phyloP scores from a whole-genome alignment of 163 green algal species.

The Prototheca cutis region DNA sequence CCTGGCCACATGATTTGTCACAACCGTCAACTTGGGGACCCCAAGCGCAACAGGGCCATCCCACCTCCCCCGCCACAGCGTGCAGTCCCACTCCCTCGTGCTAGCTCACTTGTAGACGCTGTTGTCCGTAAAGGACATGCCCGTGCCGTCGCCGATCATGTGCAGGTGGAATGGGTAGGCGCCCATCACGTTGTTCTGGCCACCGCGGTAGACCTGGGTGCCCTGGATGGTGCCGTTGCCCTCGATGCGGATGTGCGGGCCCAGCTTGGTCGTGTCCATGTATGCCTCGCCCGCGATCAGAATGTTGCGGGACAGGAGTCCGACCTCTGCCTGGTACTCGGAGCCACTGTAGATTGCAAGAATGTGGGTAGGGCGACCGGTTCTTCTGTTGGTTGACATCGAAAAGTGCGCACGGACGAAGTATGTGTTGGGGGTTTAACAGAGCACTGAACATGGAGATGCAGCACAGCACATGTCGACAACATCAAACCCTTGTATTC shows the following conservation, averaged over 20 bases:
- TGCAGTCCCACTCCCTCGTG: not conserved
- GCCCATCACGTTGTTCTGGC: conserved; percentile 40
- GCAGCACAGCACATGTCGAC: not conserved
- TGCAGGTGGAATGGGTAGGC: conserved; percentile 57
- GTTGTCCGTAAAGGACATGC: conserved; percentile 31
- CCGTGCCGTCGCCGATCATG: conserved; percentile 20
- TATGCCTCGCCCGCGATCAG: conserved; percentile 17
- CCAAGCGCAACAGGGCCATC: not conserved
- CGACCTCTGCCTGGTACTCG: conserved; percentile 50
- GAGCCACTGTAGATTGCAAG: conserved; percentile 33
- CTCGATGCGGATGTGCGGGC: conserved; percentile 30
- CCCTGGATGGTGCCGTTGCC: conserved; percentile 34
- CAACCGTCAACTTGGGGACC: too few species aligned
- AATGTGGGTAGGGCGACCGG: too few species aligned
- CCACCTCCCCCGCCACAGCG: too few species aligned
- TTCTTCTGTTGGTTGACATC: too few species aligned
- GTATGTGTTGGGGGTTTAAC: too few species aligned
- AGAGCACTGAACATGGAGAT: too few species aligned
- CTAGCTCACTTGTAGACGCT: conserved; percentile 27
- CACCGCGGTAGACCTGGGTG: conserved; percentile 33
- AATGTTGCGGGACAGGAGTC: conserved; percentile 38
- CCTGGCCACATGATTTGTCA: too few species aligned
- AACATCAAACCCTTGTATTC: not conserved
- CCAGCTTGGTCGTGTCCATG: not conserved
- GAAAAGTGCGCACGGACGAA: too few species aligned